Base-by-base conservation (phyloP, 768 basidiomycete species). In the Tylopilus rubrobrunneus region DNA sequence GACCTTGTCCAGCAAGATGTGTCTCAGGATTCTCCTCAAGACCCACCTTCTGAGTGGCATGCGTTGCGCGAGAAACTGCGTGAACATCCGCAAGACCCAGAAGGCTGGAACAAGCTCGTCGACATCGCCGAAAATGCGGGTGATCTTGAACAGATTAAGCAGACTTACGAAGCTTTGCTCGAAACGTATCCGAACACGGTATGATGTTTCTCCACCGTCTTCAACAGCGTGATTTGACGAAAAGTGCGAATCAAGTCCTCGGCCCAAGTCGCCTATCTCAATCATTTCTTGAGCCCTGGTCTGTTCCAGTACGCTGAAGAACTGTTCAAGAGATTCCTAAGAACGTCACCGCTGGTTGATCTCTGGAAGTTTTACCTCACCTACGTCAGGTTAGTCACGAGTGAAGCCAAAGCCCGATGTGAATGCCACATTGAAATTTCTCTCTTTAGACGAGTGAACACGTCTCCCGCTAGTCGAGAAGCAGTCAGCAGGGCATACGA, bases 321-420 rank as follows among this genome's bases (percentile, higher is more conserved):
- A 9, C 73, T 98, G n/a, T 98, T 98, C 76, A 89, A 86, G 63
- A 81, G 84, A 50, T 98, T 92, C 66, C 73, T 98, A 52, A 84
- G 83, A 64, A 81, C 83, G 17, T 93, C 92, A 0, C 89, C 93
- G 7, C 87, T 86, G 50, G 92, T 95, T 58, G 89, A 92, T 56
- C 77, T 98, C 3, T 96, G 92, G 89, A 88, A 84, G 66, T 92
- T 89, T 65, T 99, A 99, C 71, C 75, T 99, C 57, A 86, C 85
- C 43, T 98, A 97, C 71, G 92, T 99, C 64, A 83, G 96, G 79
- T 89, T 72, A 62, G 85, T 81, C 56, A 41, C 17, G 45, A 50
- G 49, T 52, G 54, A 45, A 48, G 33, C 37, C 52, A 27, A 48
- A 44, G 49, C 57, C 40, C 33, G 56, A 46, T 46, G 28, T 45